Base-by-base conservation (phyloP, 768 basidiomycete genomes). In the Kwoniella bestiolae region DNA sequence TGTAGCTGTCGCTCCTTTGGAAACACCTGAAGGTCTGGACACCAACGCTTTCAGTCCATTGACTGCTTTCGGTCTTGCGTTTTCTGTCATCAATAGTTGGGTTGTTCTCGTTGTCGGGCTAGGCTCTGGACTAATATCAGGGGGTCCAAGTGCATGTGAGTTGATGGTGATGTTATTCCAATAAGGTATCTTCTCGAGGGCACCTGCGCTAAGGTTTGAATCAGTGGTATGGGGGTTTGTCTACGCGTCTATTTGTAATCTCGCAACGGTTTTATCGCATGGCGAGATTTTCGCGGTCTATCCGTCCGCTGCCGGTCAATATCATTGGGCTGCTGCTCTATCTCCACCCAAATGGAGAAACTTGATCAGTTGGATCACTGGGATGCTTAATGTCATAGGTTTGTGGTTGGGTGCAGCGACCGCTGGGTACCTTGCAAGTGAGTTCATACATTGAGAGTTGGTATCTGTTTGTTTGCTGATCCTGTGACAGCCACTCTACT, bases 251-350 rank as follows among this genome's bases (percentile, higher is more conserved):
- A 28, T 63, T 18, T 61, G 35, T 32, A 67, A 41, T 38, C 31
- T 56, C 6, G 60, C 60, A 7, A 67, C 56, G 6, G 60, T 63
- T 26, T 61, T 67, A 18, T 46, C 41, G 11, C 66, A 56, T 51
- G 60, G 60, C 16, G 66, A 67, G 47, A 51, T 62, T 12, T 67
- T 67, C 31, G 66, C 66, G 4, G 68, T 73, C 2, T 68, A 49
- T 44, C 72, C 66, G 1, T 58, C 69, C 2, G 63, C 65, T 5
- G 72, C 69, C 11, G 72, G 72, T 2, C 72, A 70, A 44, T 73
- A 73, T 58, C 69, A 73, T 31, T 70, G 65, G 65, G 62, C 65
- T 5, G 65, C 65, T 7, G 55, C 67, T 16, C 46, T 71, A 14
- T 38, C 59, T 26, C 63, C 69, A 32, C 61, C 65, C 12, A 38